These are phyloP conservation scores for Glebionis coronaria DNA, from an alignment of 129 eudicot species.

Conservation along the genomic window DNA sequence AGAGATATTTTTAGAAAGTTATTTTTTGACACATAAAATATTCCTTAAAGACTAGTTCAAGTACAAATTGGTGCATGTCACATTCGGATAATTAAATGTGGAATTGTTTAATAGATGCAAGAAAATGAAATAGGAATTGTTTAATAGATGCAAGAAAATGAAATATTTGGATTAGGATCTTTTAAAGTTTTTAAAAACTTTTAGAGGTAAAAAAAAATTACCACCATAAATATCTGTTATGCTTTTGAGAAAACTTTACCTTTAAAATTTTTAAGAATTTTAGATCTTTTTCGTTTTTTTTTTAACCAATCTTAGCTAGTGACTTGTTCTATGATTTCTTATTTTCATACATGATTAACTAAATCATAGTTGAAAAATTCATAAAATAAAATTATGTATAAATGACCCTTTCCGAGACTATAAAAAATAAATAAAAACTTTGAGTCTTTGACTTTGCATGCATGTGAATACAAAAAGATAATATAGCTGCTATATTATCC, in stretches of 20 bases:
- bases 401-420: neutral
- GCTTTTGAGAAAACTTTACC: too few relatives aligned
- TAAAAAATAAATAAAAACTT: neutral
- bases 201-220: too few relatives aligned
- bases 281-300: neutral
- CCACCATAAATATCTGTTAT: too few relatives aligned
- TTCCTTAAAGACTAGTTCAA: neutral
- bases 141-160: too few relatives aligned
- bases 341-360: too few relatives aligned
- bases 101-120: neutral
- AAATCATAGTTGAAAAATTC: too few relatives aligned
- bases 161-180: too few relatives aligned
- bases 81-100: neutral
- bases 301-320: neutral
- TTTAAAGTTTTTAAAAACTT: too few relatives aligned
- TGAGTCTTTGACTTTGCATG: conserved; percentile 5
- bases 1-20: neutral
- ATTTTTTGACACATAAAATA: neutral
- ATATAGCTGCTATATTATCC: neutral
- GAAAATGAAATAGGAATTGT: neutral
- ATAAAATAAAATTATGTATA: neutral
- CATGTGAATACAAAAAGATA: neutral
- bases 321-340: too few relatives aligned
- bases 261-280: too few relatives aligned
- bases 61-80: neutral